A percentile compares a stretch with the other conserved stretches of the same genome.
phyloP scores from a whole-genome alignment of 2,329 filamentous ascomycete genomes.

The Graphium sp. region DNA sequence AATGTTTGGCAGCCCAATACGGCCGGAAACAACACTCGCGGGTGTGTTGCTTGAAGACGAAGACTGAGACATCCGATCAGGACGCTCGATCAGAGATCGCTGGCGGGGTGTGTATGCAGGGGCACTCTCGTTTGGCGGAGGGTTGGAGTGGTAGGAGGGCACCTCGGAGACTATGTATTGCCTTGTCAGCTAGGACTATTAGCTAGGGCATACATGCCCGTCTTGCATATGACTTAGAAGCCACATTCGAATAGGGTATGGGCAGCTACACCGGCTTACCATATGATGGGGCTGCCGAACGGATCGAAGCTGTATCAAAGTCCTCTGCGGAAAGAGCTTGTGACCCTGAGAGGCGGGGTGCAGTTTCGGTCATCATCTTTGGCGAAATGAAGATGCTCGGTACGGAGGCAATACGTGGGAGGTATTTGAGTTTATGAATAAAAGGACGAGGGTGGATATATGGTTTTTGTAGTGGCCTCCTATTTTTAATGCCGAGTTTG shows the following conservation, averaged over 20 bases:
- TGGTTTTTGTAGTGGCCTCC: not conserved
- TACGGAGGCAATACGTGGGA: not conserved
- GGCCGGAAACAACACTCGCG: constrained; percentile 12
- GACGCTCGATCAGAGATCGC: constrained; percentile 9
- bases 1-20: constrained; percentile 31
- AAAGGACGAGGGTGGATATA: not conserved
- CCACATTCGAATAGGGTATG: constrained; percentile 2
- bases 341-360: constrained; percentile 5
- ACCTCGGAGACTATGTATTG: constrained; percentile 46
- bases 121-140: constrained; percentile 25
- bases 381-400: too few species aligned
- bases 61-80: constrained; percentile 5
- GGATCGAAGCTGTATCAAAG: constrained; percentile 51
- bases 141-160: constrained; percentile 45
- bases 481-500: not conserved
- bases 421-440: not conserved
- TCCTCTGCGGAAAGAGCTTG: constrained; percentile 28
- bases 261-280: constrained; percentile 21
- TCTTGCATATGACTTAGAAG: too few species aligned
- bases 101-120: constrained; percentile 31
- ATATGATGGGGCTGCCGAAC: constrained; percentile 52
- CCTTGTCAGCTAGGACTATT: too few species aligned
- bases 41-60: constrained; percentile 6
- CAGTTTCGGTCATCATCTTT: constrained; percentile 2
- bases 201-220: too few species aligned